phyloP scores from a whole-genome alignment of 441 rosid genomes.

The California macrophylla region DNA sequence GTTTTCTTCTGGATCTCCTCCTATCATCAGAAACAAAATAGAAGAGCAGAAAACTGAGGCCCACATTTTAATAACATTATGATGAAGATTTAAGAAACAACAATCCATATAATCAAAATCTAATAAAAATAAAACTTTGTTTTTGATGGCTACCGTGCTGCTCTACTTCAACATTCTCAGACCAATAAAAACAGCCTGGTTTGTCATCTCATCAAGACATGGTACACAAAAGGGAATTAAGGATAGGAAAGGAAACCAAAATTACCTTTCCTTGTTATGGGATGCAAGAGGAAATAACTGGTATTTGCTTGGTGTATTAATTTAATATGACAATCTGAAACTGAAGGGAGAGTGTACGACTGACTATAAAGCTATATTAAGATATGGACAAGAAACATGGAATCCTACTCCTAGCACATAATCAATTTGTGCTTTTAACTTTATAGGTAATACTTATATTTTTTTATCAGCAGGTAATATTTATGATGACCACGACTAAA shows the following conservation, averaged over 20 bases:
- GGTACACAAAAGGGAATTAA: background rate
- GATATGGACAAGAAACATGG: background rate
- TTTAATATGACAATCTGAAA: background rate
- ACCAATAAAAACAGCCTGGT: too few relatives aligned
- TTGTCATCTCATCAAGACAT: background rate
- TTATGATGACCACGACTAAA: background rate
- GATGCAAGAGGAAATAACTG: background rate
- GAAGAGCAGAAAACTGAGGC: background rate
- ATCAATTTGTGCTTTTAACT: background rate
- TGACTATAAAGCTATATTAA: background rate
- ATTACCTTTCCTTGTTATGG: background rate
- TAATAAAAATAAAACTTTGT: background rate
- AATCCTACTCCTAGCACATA: background rate
- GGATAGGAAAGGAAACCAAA: background rate
- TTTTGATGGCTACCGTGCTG: background rate
- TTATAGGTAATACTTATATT: background rate
- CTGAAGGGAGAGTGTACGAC: background rate
- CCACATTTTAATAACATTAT: background rate
- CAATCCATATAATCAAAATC: background rate
- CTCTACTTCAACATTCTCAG: background rate
- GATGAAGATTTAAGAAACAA: background rate
- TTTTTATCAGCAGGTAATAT: too few relatives aligned
- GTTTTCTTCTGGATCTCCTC: conserved; percentile 99
- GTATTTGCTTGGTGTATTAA: background rate
- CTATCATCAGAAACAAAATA: conserved; percentile 29